Percentiles rank a stretch among this genome's conserved stretches.
phyloP scores from a whole-genome alignment of 208 protist genomes.

The Acanthamoeba triangularis region DNA sequence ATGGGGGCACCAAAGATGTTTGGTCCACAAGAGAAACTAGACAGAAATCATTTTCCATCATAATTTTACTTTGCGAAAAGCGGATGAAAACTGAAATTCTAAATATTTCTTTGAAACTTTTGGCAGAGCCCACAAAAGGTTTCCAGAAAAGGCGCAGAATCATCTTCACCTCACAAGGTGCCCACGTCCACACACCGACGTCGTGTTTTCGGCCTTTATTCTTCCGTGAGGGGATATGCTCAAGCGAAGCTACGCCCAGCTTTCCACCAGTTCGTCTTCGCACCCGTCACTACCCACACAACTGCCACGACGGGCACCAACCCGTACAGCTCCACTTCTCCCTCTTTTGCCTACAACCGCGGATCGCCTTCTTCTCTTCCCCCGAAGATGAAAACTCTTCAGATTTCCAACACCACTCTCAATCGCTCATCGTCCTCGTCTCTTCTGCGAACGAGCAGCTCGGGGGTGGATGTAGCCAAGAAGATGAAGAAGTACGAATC shows the following conservation, averaged over 20 bases:
- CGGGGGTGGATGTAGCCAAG: neutral
- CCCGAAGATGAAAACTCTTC: constrained; percentile 4
- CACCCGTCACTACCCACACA: neutral
- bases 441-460: neutral
- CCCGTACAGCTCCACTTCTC: neutral
- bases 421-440: neutral
- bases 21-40: too few species aligned
- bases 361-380: neutral
- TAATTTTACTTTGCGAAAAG: neutral
- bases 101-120: neutral
- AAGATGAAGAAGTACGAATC: constrained; percentile 22
- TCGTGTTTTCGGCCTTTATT: neutral
- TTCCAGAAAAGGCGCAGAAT: constrained; percentile 21
- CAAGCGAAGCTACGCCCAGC: constrained; percentile 8
- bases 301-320: neutral
- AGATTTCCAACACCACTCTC: neutral
- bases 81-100: neutral
- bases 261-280: neutral
- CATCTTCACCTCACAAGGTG: neutral
- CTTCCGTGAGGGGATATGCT: neutral
- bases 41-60: neutral
- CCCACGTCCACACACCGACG: too few species aligned
- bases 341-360: neutral
- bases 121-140: neutral
- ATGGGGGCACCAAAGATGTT: too few species aligned